Evolutionary conservation across 2,329 filamentous ascomycete genomes (phyloP).

Genomic region (Alternaria solani): DNA sequence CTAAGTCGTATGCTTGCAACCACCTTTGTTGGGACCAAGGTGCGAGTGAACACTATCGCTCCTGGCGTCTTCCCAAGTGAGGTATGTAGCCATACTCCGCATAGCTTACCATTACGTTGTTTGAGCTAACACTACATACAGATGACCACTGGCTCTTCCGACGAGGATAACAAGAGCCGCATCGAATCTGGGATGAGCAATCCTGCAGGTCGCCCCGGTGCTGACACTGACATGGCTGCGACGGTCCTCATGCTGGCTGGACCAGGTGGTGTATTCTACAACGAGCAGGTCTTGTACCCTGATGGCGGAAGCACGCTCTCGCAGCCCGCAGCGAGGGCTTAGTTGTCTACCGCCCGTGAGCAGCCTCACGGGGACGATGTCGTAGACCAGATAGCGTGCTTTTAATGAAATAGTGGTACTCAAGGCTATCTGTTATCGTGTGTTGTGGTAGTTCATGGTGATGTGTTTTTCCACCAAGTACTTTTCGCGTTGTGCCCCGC

Average conservation of each 20-base stretch:
- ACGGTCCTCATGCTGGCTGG: constrained; percentile 60
- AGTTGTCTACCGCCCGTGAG: constrained; percentile 60
- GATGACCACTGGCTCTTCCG: constrained; percentile 59
- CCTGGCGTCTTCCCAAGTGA: constrained; percentile 55
- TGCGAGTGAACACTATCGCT: constrained; percentile 50
- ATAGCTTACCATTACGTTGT: too few species aligned
- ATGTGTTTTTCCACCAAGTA: neutral
- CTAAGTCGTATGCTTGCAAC: constrained; percentile 57
- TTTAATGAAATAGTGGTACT: neutral
- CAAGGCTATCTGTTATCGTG: too few species aligned
- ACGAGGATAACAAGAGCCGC: constrained; percentile 58
- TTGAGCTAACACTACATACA: constrained; percentile 27
- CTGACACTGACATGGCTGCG: constrained; percentile 54
- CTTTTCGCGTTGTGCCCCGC: neutral
- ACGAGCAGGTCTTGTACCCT: constrained; percentile 62
- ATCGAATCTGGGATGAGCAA: constrained; percentile 55
- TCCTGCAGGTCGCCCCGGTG: constrained; percentile 48
- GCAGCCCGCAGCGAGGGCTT: constrained; percentile 20
- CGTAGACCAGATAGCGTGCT: neutral
- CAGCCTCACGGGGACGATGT: neutral
- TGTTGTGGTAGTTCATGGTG: neutral
- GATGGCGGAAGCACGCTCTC: constrained; percentile 51
- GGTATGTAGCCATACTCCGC: constrained; percentile 19
- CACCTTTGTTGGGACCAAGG: constrained; percentile 53
- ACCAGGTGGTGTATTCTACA: constrained; percentile 61